These are phyloP conservation scores for Plantago major DNA, from an alignment of 257 asterid species.

Conservation along the genomic window DNA sequence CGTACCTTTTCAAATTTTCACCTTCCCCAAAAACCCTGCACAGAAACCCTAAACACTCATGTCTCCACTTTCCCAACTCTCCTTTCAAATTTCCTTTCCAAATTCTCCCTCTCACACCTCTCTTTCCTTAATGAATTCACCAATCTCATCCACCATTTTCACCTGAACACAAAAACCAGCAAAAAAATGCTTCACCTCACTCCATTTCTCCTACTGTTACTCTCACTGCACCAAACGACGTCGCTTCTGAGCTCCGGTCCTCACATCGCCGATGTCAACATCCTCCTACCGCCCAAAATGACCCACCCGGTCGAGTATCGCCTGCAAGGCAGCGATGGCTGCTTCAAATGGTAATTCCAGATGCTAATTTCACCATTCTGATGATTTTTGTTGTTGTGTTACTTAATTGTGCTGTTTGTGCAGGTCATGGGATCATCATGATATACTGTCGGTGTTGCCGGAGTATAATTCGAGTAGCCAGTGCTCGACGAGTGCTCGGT, in stretches of 20 bases:
- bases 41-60: slow-evolving; percentile 27
- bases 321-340: slow-evolving; percentile 93
- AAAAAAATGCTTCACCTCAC: slow-evolving; percentile 24
- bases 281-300: slow-evolving; percentile 87
- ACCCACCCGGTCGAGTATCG: slow-evolving; percentile 86
- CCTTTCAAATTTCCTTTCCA: background rate
- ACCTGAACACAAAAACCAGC: slow-evolving; percentile 26
- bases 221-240: slow-evolving; percentile 27
- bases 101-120: slow-evolving; percentile 4
- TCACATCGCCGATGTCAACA: slow-evolving; percentile 86
- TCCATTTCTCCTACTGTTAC: slow-evolving; percentile 25
- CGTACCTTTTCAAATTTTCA: slow-evolving; percentile 14
- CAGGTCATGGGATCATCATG: slow-evolving; percentile 98
- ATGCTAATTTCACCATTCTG: background rate
- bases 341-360: slow-evolving; percentile 67
- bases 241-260: slow-evolving; percentile 49
- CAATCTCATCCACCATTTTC: slow-evolving; percentile 22
- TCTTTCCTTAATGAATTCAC: slow-evolving; percentile 13
- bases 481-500: slow-evolving; percentile 80
- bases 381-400: background rate
- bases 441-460: slow-evolving; percentile 63
- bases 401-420: background rate
- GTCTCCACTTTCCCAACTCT: slow-evolving; percentile 5
- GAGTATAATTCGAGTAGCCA: slow-evolving; percentile 70
- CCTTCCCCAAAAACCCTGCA: slow-evolving; percentile 22